A percentile compares a stretch with the other conserved stretches of the same genome.
Evolutionary conservation across 1,284 basidiomycete species (phyloP).

Genomic region (Moniliella sp.): DNA sequence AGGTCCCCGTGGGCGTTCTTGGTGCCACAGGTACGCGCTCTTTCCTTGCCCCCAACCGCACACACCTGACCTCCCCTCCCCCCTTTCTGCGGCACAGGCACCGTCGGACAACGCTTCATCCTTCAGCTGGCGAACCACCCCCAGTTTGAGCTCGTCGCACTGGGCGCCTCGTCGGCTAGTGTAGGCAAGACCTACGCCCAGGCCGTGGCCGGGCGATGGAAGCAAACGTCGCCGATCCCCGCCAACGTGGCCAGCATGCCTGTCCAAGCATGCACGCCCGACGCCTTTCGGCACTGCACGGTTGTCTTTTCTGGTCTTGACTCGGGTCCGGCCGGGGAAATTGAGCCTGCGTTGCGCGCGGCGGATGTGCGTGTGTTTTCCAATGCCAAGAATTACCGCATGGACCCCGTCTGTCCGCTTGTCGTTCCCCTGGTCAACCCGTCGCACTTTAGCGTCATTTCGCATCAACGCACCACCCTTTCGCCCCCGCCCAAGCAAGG

Average conservation of each 20-base stretch:
- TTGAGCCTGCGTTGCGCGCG: constrained; percentile 65
- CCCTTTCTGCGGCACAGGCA: constrained; percentile 4
- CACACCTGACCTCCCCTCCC: not conserved
- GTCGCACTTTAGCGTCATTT: constrained; percentile 60
- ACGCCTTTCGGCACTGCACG: constrained; percentile 58
- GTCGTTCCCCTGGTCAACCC: constrained; percentile 94
- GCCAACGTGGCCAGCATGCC: constrained; percentile 46
- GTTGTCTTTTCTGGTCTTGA: constrained; percentile 88
- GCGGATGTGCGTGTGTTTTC: constrained; percentile 88
- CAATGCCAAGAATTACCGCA: constrained; percentile 87
- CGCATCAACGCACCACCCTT: constrained; percentile 48
- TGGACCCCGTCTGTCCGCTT: constrained; percentile 82
- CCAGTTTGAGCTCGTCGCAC: constrained; percentile 63
- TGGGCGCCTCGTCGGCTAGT: constrained; percentile 73
- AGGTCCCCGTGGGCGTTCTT: constrained; percentile 68
- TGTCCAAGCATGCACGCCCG: constrained; percentile 57
- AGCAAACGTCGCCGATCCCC: constrained; percentile 63
- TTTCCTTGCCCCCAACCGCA: not conserved
- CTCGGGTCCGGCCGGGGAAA: constrained; percentile 76
- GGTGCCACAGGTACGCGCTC: constrained; percentile 62
- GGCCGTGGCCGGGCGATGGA: constrained; percentile 57
- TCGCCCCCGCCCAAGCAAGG: constrained; percentile 48
- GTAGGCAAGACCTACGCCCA: constrained; percentile 62
- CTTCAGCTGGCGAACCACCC: constrained; percentile 68
- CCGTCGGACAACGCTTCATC: constrained; percentile 47